Conservation (phyloP, 2,329 filamentous ascomycete species). For the Fusarium verrucosum region DNA sequence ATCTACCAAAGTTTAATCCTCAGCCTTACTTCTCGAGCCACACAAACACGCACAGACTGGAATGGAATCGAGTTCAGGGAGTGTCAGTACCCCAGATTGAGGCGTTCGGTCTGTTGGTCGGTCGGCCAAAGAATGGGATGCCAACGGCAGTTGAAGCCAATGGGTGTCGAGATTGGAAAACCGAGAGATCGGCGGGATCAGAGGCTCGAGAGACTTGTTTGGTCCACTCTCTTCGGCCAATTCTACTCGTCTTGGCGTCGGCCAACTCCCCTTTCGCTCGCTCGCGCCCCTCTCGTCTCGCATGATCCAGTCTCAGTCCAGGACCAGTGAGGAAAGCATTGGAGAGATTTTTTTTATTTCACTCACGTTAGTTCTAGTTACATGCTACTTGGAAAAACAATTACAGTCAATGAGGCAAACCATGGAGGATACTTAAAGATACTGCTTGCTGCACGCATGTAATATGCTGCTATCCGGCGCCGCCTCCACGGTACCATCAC, state of each 20-base stretch:
- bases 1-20: not conserved
- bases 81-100: not conserved
- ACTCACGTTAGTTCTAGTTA: not conserved
- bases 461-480: conserved; percentile 21
- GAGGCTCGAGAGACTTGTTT: not conserved
- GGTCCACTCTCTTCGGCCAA: conserved; percentile 3
- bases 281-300: conserved; percentile 5
- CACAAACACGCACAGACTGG: not conserved
- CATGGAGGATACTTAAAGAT: not conserved
- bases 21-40: conserved; percentile 2
- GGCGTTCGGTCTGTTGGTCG: no score
- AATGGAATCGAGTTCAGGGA: not conserved
- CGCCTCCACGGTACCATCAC: not conserved
- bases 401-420: not conserved
- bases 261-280: conserved; percentile 15
- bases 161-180: not conserved
- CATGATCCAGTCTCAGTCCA: not conserved
- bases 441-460: not conserved
- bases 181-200: conserved; percentile 7
- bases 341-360: conserved; percentile 3
- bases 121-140: conserved; percentile 2
- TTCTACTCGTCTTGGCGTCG: conserved; percentile 22
- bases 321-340: conserved; percentile 14
- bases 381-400: not conserved
- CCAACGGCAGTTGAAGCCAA: conserved; percentile 7